Conservation (phyloP, 768 basidiomycete species). For the Trametes elegans region DNA sequence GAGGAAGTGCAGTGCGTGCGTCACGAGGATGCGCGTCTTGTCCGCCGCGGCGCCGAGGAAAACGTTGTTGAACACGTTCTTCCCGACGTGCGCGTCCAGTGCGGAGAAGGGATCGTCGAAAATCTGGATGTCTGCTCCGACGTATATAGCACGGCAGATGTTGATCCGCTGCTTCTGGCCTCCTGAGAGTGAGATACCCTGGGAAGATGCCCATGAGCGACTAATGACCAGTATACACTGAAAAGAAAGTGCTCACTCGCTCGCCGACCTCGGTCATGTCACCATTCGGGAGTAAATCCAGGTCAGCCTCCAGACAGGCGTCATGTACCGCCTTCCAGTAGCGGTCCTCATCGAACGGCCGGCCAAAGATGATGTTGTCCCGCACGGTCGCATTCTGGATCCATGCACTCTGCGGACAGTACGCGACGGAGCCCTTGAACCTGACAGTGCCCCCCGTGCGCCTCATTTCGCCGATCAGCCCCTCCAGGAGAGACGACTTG, state of each 20-base stretch:
- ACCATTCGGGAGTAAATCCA: constrained; percentile 48
- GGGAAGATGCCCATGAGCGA: neutral
- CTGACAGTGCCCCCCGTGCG: constrained; percentile 56
- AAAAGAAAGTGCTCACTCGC: constrained; percentile 55
- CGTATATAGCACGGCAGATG: constrained; percentile 86
- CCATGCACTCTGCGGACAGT: constrained; percentile 89
- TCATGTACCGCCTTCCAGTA: constrained; percentile 82
- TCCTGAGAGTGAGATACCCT: constrained; percentile 86
- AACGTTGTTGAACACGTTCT: constrained; percentile 82
- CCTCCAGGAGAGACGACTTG: constrained; percentile 70
- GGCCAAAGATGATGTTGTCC: constrained; percentile 88
- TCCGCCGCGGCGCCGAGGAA: constrained; percentile 57
- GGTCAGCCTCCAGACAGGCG: constrained; percentile 58
- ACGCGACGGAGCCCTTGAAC: constrained; percentile 76
- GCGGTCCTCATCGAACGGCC: constrained; percentile 73
- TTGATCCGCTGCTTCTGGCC: constrained; percentile 81
- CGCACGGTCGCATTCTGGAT: constrained; percentile 90
- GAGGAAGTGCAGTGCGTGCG: constrained; percentile 89
- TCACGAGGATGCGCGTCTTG: constrained; percentile 87
- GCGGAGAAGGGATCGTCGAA: constrained; percentile 92
- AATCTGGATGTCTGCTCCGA: constrained; percentile 80
- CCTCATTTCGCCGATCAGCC: constrained; percentile 82
- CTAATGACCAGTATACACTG: constrained; percentile 6
- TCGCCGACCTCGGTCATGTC: constrained; percentile 61
- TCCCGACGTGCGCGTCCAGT: constrained; percentile 90